Evolutionary conservation across 2,329 filamentous ascomycete genomes (phyloP).

Genomic region (Colletotrichum trifolii): DNA sequence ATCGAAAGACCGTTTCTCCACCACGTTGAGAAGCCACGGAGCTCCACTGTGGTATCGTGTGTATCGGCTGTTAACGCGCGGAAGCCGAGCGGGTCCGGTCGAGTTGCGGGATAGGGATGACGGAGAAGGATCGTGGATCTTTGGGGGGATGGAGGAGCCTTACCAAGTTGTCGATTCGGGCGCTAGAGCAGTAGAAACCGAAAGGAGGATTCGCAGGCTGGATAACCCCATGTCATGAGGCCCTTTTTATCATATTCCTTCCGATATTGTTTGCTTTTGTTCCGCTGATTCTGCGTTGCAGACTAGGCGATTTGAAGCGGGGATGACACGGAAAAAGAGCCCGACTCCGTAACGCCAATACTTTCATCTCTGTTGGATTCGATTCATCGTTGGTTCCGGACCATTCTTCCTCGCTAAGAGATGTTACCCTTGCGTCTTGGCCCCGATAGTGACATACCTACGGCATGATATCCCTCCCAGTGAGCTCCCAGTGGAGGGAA

Average conservation of each 20-base stretch:
- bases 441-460: no score
- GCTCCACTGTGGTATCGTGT: not conserved
- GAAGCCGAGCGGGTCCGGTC: conserved; percentile 6
- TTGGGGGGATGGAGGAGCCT: not conserved
- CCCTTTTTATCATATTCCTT: conserved; percentile 5
- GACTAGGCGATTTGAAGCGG: not conserved
- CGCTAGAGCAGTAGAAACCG: conserved; percentile 17
- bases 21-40: no score
- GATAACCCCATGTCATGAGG: not conserved
- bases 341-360: not conserved
- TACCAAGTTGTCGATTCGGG: conserved; percentile 17
- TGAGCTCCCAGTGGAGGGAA: not conserved
- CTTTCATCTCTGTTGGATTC: not conserved
- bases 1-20: no score
- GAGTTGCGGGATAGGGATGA: conserved; percentile 5
- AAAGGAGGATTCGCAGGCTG: not conserved
- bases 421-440: no score
- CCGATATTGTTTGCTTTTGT: not conserved
- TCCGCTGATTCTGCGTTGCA: not conserved
- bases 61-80: conserved; percentile 24
- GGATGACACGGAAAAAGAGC: not conserved
- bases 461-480: no score
- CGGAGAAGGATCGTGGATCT: not conserved
- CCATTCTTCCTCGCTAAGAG: no score
- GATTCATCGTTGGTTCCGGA: no score